Evolutionary conservation across 2,329 filamentous ascomycete species (phyloP).

Genomic region (Neonectria ditissima): DNA sequence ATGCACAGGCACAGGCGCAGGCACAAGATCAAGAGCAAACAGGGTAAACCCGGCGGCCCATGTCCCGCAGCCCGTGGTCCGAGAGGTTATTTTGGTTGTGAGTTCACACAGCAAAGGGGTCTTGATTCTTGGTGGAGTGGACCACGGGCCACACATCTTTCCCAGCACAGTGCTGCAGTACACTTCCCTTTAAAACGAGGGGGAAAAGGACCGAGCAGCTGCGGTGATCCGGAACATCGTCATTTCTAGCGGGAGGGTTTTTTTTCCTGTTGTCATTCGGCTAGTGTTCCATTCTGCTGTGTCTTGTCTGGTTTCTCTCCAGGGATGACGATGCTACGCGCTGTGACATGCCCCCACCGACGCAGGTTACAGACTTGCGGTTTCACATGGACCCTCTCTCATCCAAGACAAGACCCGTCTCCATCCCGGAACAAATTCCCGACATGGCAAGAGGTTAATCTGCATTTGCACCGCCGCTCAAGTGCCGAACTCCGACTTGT

Average conservation of each 20-base stretch:
- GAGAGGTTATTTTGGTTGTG: not conserved
- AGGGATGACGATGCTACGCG: conserved; percentile 6
- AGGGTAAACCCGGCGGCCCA: not conserved
- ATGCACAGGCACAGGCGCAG: not conserved
- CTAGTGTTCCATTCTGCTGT: not conserved
- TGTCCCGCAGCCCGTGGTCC: not conserved
- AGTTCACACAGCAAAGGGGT: not conserved
- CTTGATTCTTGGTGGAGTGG: not conserved
- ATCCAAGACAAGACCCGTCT: not conserved
- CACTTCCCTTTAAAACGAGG: not conserved
- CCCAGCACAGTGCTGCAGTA: not conserved
- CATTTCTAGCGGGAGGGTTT: not conserved
- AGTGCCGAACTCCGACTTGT: conserved; percentile 2
- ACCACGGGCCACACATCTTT: not conserved
- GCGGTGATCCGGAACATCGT: not conserved
- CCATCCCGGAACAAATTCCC: not conserved
- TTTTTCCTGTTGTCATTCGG: not conserved
- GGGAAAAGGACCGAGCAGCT: not conserved
- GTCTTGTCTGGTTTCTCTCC: not conserved
- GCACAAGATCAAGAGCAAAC: not conserved
- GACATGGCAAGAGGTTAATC: not conserved
- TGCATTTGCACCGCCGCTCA: not conserved
- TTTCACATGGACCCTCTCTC: conserved; percentile 9
- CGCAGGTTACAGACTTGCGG: conserved; percentile 12
- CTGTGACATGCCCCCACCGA: conserved; percentile 9